Evolutionary conservation across 1,284 basidiomycete genomes (phyloP).

Genomic region (Inonotus hispidus): DNA sequence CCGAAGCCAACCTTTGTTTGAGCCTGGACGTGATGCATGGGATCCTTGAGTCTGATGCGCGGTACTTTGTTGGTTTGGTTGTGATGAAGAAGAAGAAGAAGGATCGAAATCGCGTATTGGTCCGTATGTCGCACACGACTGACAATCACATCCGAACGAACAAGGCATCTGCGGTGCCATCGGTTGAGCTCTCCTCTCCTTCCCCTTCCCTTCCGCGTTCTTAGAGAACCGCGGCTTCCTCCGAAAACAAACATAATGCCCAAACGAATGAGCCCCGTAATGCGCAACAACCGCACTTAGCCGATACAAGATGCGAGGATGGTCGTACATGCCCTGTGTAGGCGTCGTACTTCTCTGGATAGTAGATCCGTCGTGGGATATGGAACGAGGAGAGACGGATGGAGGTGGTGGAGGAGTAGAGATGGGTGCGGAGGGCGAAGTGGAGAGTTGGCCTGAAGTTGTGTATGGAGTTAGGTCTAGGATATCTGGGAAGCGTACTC

Average conservation of each 20-base stretch:
- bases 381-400: not conserved
- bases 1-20: conserved; percentile 64
- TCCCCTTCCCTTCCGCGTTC: conserved; percentile 21
- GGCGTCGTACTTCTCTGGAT: conserved; percentile 47
- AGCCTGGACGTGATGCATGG: conserved; percentile 31
- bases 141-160: conserved; percentile 41
- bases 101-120: conserved; percentile 34
- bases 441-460: conserved; percentile 70
- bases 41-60: not conserved
- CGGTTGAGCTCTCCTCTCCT: conserved; percentile 29
- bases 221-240: conserved; percentile 53
- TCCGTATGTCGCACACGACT: conserved; percentile 36
- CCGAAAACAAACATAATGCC: conserved; percentile 89
- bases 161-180: conserved; percentile 46
- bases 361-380: conserved; percentile 2
- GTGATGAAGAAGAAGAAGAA: conserved; percentile 17
- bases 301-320: conserved; percentile 66
- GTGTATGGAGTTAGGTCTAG: conserved; percentile 84
- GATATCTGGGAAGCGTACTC: conserved; percentile 77
- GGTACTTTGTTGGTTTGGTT: not conserved
- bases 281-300: conserved; percentile 83
- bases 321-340: conserved; percentile 45
- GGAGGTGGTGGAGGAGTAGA: conserved; percentile 47
- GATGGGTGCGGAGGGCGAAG: conserved; percentile 58
- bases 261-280: conserved; percentile 84